Percentiles rank a stretch among this genome's conserved stretches.
Evolutionary conservation across 164 flowering plant species (phyloP).

Genomic region (Warburgia ugandensis): DNA sequence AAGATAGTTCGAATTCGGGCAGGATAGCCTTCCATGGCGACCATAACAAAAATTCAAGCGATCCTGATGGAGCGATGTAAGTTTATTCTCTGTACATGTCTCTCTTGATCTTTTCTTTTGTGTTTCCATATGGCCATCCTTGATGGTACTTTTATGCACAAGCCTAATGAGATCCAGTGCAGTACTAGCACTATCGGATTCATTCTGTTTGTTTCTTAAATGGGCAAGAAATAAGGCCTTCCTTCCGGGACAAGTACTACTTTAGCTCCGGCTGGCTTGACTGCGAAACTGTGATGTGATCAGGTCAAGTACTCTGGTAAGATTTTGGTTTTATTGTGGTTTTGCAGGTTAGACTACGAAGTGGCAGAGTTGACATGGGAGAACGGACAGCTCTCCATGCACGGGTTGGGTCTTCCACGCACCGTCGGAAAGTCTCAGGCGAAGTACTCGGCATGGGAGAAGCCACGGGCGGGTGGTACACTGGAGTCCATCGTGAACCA

Average conservation of each 20-base stretch:
- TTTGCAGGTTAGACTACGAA: constrained; percentile 55
- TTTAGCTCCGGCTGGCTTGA: background rate
- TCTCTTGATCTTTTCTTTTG: background rate
- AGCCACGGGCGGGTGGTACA: constrained; percentile 56
- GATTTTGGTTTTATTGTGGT: background rate
- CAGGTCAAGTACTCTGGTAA: no score
- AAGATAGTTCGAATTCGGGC: constrained; percentile 21
- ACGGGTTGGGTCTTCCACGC: constrained; percentile 62
- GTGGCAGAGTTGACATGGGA: constrained; percentile 91
- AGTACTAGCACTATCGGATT: no score
- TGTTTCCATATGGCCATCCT: background rate
- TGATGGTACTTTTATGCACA: background rate
- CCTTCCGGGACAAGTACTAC: background rate
- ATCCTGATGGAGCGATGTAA: constrained; percentile 4
- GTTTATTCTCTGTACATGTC: background rate
- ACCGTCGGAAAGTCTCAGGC: constrained; percentile 17
- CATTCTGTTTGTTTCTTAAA: background rate
- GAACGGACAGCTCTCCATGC: constrained; percentile 75
- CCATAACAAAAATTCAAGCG: constrained; percentile 12
- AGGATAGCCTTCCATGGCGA: constrained; percentile 13
- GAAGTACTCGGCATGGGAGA: constrained; percentile 44
- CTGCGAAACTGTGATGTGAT: no score
- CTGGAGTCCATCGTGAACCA: constrained; percentile 84
- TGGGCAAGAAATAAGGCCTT: background rate
- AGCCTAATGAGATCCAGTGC: no score